Base-by-base conservation (phyloP, 2,329 filamentous ascomycete genomes). In the Myriosclerotinia scirpicola region DNA sequence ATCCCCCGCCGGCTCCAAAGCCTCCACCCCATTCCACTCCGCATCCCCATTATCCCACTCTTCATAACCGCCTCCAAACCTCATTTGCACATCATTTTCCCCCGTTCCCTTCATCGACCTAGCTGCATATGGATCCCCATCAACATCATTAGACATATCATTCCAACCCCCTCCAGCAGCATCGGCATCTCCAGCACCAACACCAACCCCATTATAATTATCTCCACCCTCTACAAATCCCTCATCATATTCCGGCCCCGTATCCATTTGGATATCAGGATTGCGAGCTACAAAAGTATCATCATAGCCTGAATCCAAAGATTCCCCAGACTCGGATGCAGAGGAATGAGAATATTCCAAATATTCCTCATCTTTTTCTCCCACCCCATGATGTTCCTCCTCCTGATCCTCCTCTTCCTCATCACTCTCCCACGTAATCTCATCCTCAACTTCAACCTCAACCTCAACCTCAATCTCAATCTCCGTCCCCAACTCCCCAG, bases 341-440 rank as follows among this genome's bases (percentile, higher is more conserved):
- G 54, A 12, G 1, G 38, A 56, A 42, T 42, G 2, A 42, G 22
- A 44, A 9, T 38, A 58, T 14, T 44, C 22, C 2, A 60, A 8
- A 9, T 2, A 48, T 11, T 59, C 30, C 22, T 48, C 30, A 2
- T 60, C 56, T n/a, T 48, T 60, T 36, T 60, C 56, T 11, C 30
- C 4, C 0, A 1, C 6, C 14, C 20, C 14, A 17, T 44, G 0
- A 20, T 44, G 9, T 15, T 48, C 30, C 15, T 17, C 55, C 26
- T 48, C 55, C 5, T 26, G 12, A 9, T 48, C 56, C 1, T 48
- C 42, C 17, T 46, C 42, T 0, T 46, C 44, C 17, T 46, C 42
- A 4, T 48, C 56, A 15, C 42, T 60, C 30, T 60, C 56, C 56
- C 56, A 60, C n/a, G 56, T 60, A n/a, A 60, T 60, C 26, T 60